phyloP scores from a whole-genome alignment of 257 asterid species.

The Cruciata laevipes region DNA sequence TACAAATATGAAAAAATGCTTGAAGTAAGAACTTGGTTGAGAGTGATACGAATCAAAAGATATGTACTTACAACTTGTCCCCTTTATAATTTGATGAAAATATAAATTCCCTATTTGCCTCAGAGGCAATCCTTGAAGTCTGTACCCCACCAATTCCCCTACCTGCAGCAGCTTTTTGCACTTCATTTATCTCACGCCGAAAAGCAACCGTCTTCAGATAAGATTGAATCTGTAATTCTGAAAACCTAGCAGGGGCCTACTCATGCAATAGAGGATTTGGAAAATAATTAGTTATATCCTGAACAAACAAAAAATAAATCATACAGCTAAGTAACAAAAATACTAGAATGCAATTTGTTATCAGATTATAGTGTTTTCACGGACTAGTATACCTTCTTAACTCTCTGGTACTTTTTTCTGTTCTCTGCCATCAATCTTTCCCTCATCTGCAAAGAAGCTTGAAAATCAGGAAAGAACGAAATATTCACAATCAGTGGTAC shows the following conservation, averaged over 20 bases:
- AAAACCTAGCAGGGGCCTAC: constrained; percentile 84
- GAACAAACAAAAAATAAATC: not conserved
- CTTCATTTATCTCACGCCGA: constrained; percentile 92
- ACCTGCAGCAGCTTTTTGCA: constrained; percentile 90
- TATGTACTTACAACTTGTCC: constrained; percentile 60
- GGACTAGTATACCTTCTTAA: constrained; percentile 62
- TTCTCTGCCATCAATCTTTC: constrained; percentile 99
- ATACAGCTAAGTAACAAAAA: not conserved
- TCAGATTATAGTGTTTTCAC: not conserved
- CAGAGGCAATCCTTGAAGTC: constrained; percentile 94
- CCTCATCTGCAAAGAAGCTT: constrained; percentile 61
- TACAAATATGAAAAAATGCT: constrained; percentile 12
- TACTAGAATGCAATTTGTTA: not conserved
- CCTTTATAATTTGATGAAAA: constrained; percentile 87
- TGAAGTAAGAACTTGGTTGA: not conserved
- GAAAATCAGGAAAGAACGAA: not conserved
- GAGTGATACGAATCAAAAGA: constrained; percentile 1
- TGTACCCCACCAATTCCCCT: constrained; percentile 82
- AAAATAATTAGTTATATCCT: constrained; percentile 6
- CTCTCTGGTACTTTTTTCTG: constrained; percentile 91
- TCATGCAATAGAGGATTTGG: constrained; percentile 10
- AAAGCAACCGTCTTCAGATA: constrained; percentile 97
- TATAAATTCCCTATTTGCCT: constrained; percentile 89
- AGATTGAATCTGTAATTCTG: constrained; percentile 91
- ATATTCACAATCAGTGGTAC: not conserved